Evolutionary conservation across 1,284 basidiomycete genomes (phyloP).

Genomic region (Cryptococcus sp.): DNA sequence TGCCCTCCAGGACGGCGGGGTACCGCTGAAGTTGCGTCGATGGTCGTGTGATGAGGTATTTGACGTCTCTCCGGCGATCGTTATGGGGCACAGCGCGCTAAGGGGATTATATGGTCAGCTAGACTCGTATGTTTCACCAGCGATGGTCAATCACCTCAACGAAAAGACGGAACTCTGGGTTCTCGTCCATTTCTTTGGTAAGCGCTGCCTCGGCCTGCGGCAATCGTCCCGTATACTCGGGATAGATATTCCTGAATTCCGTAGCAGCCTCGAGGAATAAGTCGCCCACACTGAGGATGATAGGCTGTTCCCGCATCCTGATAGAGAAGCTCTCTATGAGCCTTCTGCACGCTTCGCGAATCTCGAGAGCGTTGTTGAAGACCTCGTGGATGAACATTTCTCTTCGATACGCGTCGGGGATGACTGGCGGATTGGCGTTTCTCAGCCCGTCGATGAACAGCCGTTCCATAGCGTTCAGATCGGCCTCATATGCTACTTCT

Average conservation of each 20-base stretch:
- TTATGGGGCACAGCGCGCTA: slow-evolving; percentile 67
- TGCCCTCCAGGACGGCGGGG: slow-evolving; percentile 80
- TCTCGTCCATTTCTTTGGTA: slow-evolving; percentile 79
- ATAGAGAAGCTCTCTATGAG: slow-evolving; percentile 83
- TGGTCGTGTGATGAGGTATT: slow-evolving; percentile 82
- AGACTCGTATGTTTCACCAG: neutral
- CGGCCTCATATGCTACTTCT: slow-evolving; percentile 87
- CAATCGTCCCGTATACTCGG: slow-evolving; percentile 79
- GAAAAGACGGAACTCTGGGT: slow-evolving; percentile 79
- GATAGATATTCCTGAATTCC: slow-evolving; percentile 84
- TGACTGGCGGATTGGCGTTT: slow-evolving; percentile 69
- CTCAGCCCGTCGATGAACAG: slow-evolving; percentile 78
- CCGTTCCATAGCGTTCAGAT: slow-evolving; percentile 79
- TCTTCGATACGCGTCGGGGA: slow-evolving; percentile 62
- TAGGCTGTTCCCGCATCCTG: slow-evolving; percentile 74
- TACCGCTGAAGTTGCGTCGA: slow-evolving; percentile 89
- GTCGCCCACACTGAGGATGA: slow-evolving; percentile 85
- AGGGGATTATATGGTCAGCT: neutral
- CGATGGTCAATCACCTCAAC: slow-evolving; percentile 67
- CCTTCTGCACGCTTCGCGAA: slow-evolving; percentile 76
- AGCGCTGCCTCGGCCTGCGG: slow-evolving; percentile 82
- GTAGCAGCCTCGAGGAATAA: slow-evolving; percentile 85
- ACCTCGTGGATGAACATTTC: slow-evolving; percentile 82
- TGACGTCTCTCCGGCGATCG: slow-evolving; percentile 78
- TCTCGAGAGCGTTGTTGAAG: slow-evolving; percentile 81